These are phyloP conservation scores for Jacaranda mimosifolia DNA, from an alignment of 257 asterid species.

Conservation along the genomic window DNA sequence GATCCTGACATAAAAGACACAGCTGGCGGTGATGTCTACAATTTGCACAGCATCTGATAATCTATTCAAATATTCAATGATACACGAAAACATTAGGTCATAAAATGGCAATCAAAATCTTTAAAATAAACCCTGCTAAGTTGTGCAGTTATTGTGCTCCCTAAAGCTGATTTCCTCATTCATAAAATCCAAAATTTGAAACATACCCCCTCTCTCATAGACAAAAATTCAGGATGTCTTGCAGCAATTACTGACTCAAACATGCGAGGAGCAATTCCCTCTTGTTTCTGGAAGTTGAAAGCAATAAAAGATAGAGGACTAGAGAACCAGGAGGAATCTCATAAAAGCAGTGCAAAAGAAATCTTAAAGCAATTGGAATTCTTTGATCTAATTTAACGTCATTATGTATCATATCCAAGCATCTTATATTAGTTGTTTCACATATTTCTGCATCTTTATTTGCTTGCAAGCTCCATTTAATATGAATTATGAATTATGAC, in stretches of 20 bases:
- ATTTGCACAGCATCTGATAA: not conserved
- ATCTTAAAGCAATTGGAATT: slow-evolving; percentile 16
- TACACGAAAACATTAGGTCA: slow-evolving; percentile 20
- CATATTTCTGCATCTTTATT: not conserved
- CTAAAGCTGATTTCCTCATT: slow-evolving; percentile 13
- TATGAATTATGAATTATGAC: slow-evolving; percentile 6
- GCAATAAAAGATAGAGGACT: slow-evolving; percentile 30
- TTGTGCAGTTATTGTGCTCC: not conserved
- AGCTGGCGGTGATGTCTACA: slow-evolving; percentile 8
- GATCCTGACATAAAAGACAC: not conserved
- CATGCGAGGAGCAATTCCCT: slow-evolving; percentile 95
- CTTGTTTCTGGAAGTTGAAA: slow-evolving; percentile 77
- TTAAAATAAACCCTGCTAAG: slow-evolving; percentile 3
- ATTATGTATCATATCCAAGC: not conserved
- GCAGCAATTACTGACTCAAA: slow-evolving; percentile 97
- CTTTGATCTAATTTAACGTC: slow-evolving; percentile 14
- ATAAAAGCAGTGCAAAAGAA: slow-evolving; percentile 2
- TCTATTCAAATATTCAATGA: too few species aligned
- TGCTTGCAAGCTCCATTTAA: slow-evolving; percentile 14
- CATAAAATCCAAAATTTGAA: slow-evolving; percentile 28
- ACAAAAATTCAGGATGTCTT: slow-evolving; percentile 94
- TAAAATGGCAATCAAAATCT: slow-evolving; percentile 14
- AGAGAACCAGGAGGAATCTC: slow-evolving; percentile 30
- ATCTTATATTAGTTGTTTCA: too few species aligned
- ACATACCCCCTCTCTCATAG: slow-evolving; percentile 92